Evolutionary conservation across 1,139 yeast genomes (phyloP).

Genomic region (Suhomyces coccinellae): DNA sequence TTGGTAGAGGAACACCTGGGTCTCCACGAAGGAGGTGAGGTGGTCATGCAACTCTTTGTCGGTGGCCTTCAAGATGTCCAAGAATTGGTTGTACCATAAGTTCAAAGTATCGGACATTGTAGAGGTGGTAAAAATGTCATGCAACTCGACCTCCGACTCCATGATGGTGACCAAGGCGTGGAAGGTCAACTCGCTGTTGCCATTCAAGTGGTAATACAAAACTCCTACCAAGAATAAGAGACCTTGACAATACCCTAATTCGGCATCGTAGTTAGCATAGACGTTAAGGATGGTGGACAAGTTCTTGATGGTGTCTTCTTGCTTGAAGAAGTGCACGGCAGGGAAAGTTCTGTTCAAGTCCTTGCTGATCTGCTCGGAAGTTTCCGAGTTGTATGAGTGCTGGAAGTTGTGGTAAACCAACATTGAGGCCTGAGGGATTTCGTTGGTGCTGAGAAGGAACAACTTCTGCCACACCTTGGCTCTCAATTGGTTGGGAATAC

Average conservation of each 20-base stretch:
- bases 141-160: conserved; percentile 60
- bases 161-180: conserved; percentile 58
- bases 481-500: conserved; percentile 42
- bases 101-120: conserved; percentile 59
- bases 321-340: conserved; percentile 50
- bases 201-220: conserved; percentile 51
- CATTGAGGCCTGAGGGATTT: conserved; percentile 38
- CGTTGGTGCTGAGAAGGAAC: conserved; percentile 31
- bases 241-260: conserved; percentile 75
- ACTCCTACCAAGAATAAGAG: conserved; percentile 67
- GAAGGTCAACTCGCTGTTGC: conserved; percentile 48
- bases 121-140: conserved; percentile 55
- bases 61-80: conserved; percentile 38
- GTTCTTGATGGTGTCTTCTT: conserved; percentile 42
- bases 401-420: conserved; percentile 44
- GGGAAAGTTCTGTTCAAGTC: conserved; percentile 69
- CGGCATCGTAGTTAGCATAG: conserved; percentile 65
- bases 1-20: conserved; percentile 52
- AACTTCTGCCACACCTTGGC: conserved; percentile 40
- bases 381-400: conserved; percentile 43
- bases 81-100: conserved; percentile 56
- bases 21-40: conserved; percentile 42
- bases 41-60: conserved; percentile 50
- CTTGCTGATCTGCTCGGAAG: conserved; percentile 56
- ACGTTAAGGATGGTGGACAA: conserved; percentile 64